phyloP scores from a whole-genome alignment of 2,329 filamentous ascomycete species.

The Talaromyces sp. region DNA sequence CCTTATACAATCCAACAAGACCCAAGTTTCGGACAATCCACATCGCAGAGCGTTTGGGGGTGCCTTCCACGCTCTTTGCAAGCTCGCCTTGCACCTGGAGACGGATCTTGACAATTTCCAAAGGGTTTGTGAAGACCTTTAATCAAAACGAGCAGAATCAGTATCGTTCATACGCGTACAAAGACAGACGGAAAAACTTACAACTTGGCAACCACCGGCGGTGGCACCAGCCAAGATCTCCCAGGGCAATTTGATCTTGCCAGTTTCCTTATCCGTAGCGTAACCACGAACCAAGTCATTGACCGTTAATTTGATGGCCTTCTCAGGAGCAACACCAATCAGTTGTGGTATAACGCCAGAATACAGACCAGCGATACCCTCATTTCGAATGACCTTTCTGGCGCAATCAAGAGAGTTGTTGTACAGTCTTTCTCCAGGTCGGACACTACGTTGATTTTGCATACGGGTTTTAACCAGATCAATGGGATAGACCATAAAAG shows the following conservation, averaged over 20 bases:
- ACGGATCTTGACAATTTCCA: slow-evolving; percentile 99
- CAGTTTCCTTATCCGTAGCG: slow-evolving; percentile 68
- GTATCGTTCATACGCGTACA: neutral
- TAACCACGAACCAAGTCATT: slow-evolving; percentile 83
- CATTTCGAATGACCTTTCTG: slow-evolving; percentile 85
- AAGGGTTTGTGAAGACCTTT: slow-evolving; percentile 91
- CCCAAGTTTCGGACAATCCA: slow-evolving; percentile 97
- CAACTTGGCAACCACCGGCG: slow-evolving; percentile 92
- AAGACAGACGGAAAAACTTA: slow-evolving; percentile 48
- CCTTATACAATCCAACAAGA: slow-evolving; percentile 93
- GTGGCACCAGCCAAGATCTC: slow-evolving; percentile 85
- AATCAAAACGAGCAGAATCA: neutral
- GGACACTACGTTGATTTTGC: slow-evolving; percentile 86
- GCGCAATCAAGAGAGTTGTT: slow-evolving; percentile 97
- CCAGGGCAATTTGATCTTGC: slow-evolving; percentile 62
- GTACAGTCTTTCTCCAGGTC: slow-evolving; percentile 82
- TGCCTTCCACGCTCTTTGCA: slow-evolving; percentile 75
- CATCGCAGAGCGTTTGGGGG: slow-evolving; percentile 84
- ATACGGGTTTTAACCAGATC: slow-evolving; percentile 97
- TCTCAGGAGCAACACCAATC: slow-evolving; percentile 96
- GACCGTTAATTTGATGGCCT: slow-evolving; percentile 98
- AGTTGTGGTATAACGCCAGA: slow-evolving; percentile 92
- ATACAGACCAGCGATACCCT: slow-evolving; percentile 84
- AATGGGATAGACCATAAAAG: slow-evolving; percentile 99
- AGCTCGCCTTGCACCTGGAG: slow-evolving; percentile 96